phyloP scores from a whole-genome alignment of 1,284 basidiomycete genomes.

The Vanrija sp. region DNA sequence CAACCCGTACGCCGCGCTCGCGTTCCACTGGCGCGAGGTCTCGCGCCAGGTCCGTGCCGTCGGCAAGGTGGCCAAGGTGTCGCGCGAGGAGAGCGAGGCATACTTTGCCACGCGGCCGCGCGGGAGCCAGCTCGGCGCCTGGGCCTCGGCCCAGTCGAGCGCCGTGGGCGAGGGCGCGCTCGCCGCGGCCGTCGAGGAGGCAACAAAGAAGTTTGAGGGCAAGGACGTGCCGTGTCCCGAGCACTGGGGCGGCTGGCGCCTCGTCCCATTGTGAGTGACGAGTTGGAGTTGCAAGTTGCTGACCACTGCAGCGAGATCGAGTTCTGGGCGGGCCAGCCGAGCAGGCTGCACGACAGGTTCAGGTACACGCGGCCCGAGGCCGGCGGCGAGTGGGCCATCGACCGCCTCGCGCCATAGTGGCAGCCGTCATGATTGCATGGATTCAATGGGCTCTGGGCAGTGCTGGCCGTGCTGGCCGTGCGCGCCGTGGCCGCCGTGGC shows the following conservation, averaged over 20 bases:
- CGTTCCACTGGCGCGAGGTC: constrained; percentile 89
- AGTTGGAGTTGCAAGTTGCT: constrained; percentile 2
- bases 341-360: constrained; percentile 82
- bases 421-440: background rate
- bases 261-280: constrained; percentile 73
- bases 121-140: constrained; percentile 82
- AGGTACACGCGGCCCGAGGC: constrained; percentile 64
- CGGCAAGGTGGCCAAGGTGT: constrained; percentile 75
- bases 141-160: constrained; percentile 83
- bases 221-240: constrained; percentile 70
- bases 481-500: too few species aligned
- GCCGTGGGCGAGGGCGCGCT: constrained; percentile 70
- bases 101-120: constrained; percentile 83
- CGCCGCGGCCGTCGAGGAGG: constrained; percentile 58
- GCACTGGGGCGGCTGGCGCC: constrained; percentile 94
- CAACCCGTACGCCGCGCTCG: constrained; percentile 75
- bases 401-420: constrained; percentile 64
- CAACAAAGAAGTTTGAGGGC: constrained; percentile 60
- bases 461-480: too few species aligned
- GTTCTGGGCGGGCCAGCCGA: constrained; percentile 90
- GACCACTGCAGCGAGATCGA: constrained; percentile 62
- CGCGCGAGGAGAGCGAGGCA: constrained; percentile 64
- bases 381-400: constrained; percentile 67
- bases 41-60: constrained; percentile 78
- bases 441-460: background rate